Conservation (phyloP, 2,329 filamentous ascomycete genomes). For the Mycogone perniciosa region DNA sequence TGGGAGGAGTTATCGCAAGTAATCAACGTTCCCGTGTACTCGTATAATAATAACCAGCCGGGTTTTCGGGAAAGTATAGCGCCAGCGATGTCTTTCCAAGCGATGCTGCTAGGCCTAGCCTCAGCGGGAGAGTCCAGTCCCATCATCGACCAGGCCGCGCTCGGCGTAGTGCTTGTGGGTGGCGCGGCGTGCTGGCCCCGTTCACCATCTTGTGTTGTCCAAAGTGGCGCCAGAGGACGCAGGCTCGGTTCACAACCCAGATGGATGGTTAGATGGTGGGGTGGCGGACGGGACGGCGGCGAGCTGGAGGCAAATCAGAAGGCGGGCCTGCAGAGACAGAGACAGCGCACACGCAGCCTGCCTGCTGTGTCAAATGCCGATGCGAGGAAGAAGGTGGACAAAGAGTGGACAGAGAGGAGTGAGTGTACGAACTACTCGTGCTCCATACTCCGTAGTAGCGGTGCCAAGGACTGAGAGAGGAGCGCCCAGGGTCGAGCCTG, state of each 20-base stretch:
- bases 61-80: no score
- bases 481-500: neutral
- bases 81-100: no score
- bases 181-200: neutral
- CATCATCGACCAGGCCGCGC: no score
- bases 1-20: no score
- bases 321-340: no score
- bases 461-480: slow-evolving; percentile 8
- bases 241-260: neutral
- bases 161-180: no score
- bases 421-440: neutral
- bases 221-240: neutral
- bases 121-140: no score
- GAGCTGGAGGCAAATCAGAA: neutral
- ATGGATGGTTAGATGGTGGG: neutral
- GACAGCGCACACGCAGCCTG: no score
- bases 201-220: neutral
- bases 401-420: neutral
- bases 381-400: neutral
- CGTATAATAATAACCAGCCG: no score
- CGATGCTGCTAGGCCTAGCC: no score
- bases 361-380: neutral
- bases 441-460: neutral
- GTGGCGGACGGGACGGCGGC: neutral
- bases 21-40: no score